Evolutionary conservation across 345 rosid genomes (phyloP).

Genomic region (Limnanthes douglasii): DNA sequence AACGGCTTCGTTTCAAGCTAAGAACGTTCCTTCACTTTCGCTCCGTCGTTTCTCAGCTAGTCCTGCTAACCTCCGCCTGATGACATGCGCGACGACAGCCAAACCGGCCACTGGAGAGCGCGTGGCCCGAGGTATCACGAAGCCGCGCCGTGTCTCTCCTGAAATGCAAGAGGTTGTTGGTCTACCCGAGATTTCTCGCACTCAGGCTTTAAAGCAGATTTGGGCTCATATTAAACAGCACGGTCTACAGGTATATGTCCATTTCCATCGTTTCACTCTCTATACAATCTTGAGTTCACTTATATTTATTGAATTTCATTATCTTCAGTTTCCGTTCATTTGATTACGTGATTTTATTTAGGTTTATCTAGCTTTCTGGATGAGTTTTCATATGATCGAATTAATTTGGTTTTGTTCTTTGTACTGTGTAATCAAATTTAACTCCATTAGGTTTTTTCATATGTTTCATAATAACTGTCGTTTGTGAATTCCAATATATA

Average conservation of each 20-base stretch:
- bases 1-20: constrained; percentile 17
- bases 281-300: too few species aligned
- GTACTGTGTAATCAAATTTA: too few species aligned
- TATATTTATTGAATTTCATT: too few species aligned
- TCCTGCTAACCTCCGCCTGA: constrained; percentile 15
- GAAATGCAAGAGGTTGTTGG: constrained; percentile 88
- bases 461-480: too few species aligned
- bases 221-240: constrained; percentile 83
- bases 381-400: too few species aligned
- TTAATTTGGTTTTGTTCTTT: too few species aligned
- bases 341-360: too few species aligned
- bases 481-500: too few species aligned
- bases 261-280: too few species aligned
- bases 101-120: constrained; percentile 22
- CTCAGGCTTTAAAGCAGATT: constrained; percentile 70
- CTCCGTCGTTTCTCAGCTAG: constrained; percentile 2
- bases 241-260: constrained; percentile 76
- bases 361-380: too few species aligned
- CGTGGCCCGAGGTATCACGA: constrained; percentile 73
- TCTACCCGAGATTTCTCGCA: constrained; percentile 73
- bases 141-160: constrained; percentile 69
- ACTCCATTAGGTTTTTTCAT: too few species aligned
- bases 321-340: too few species aligned
- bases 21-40: constrained; percentile 8
- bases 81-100: constrained; percentile 43